phyloP scores from a whole-genome alignment of 176 grass and related monocot genomes.

The Eleusine coracana region DNA sequence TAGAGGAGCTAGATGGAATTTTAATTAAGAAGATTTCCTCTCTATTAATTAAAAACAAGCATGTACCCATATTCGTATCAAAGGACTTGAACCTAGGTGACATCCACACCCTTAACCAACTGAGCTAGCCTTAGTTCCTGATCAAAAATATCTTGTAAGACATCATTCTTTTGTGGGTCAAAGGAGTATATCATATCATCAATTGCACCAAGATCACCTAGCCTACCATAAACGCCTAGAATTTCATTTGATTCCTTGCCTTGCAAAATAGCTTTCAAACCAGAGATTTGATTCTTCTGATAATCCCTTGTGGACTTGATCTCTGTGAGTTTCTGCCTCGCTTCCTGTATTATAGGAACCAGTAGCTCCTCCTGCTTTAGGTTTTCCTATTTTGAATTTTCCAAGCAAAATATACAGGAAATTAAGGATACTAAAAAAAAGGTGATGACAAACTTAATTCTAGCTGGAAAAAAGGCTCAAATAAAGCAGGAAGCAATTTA shows the following conservation, averaged over 20 bases:
- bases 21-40: too few relatives aligned
- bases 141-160: not conserved
- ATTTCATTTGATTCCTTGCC: constrained; percentile 94
- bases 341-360: constrained; percentile 75
- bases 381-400: constrained; percentile 63
- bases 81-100: too few relatives aligned
- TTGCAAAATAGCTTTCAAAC: constrained; percentile 86
- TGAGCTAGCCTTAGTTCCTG: too few relatives aligned
- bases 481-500: constrained; percentile 37
- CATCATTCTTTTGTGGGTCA: constrained; percentile 3
- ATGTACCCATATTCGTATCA: too few relatives aligned
- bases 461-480: not conserved
- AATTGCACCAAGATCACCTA: constrained; percentile 95
- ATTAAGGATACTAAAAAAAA: constrained; percentile 1
- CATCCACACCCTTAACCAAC: too few relatives aligned
- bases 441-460: not conserved
- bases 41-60: too few relatives aligned
- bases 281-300: constrained; percentile 73
- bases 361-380: constrained; percentile 67
- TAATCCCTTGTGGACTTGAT: constrained; percentile 67
- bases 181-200: constrained; percentile 61
- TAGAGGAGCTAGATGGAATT: too few relatives aligned
- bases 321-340: constrained; percentile 82
- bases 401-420: constrained; percentile 17
- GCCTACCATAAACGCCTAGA: constrained; percentile 84